Percentiles rank a stretch among this genome's conserved stretches.
phyloP scores from a whole-genome alignment of 805 yeast species.

The Jamesozyma spencerorum region DNA sequence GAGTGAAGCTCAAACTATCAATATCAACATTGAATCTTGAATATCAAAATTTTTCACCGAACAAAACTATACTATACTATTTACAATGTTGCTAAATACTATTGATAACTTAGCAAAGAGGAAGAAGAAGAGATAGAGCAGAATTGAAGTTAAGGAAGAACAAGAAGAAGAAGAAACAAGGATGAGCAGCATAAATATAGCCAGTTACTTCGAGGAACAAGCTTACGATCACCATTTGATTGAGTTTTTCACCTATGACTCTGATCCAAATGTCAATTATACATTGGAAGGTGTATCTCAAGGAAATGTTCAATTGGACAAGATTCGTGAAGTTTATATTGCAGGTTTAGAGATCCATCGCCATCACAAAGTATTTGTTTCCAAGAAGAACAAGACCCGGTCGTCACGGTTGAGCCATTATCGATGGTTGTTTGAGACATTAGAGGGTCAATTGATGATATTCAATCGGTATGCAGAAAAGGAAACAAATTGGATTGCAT shows the following conservation, averaged over 20 bases:
- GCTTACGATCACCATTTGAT: conserved; percentile 7
- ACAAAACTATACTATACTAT: too few relatives aligned
- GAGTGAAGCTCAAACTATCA: too few relatives aligned
- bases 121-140: too few relatives aligned
- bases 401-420: background rate
- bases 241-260: background rate
- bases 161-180: too few relatives aligned
- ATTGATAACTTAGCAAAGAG: too few relatives aligned
- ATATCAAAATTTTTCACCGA: too few relatives aligned
- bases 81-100: too few relatives aligned
- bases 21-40: too few relatives aligned
- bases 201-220: conserved; percentile 9
- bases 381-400: conserved; percentile 1
- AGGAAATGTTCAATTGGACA: conserved; percentile 3
- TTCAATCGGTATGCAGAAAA: conserved; percentile 46
- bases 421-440: conserved; percentile 12
- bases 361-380: background rate
- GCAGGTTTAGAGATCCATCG: conserved; percentile 1
- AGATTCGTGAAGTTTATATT: conserved; percentile 13
- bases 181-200: conserved; percentile 4
- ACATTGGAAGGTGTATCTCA: conserved; percentile 1
- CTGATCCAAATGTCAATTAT: conserved; percentile 1
- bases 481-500: conserved; percentile 42
- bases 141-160: background rate
- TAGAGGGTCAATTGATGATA: conserved; percentile 36